Evolutionary conservation across 495 filamentous ascomycete genomes (phyloP).

Genomic region (Talaromyces ruber): DNA sequence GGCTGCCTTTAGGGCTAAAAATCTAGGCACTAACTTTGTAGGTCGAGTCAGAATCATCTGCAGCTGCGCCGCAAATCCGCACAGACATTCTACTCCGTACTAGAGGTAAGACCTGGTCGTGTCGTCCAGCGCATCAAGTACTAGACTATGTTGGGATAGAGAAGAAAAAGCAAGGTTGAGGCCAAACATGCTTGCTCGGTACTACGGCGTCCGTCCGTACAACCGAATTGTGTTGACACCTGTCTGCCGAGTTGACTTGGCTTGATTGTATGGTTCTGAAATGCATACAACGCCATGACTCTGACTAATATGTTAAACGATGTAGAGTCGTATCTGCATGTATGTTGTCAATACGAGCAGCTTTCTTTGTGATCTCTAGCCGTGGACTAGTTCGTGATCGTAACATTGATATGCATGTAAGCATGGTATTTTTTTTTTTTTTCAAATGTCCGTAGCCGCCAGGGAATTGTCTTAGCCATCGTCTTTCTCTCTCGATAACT

Average conservation of each 20-base stretch:
- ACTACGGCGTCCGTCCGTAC: no score
- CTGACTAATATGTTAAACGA: not conserved
- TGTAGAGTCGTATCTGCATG: not conserved
- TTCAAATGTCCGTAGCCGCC: not conserved
- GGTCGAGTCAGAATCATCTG: not conserved
- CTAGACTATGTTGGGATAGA: not conserved
- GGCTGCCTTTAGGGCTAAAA: not conserved
- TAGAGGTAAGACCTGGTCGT: not conserved
- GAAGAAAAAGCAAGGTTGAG: not conserved
- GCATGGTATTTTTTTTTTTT: not conserved
- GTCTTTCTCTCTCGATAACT: not conserved
- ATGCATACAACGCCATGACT: not conserved
- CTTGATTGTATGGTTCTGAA: not conserved
- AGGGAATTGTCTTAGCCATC: not conserved
- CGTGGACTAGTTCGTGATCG: not conserved
- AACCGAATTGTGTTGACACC: not conserved
- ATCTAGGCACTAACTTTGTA: not conserved
- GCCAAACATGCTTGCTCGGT: not conserved
- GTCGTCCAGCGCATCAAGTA: not conserved
- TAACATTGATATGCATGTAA: not conserved
- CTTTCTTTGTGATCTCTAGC: not conserved
- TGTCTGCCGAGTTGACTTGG: not conserved
- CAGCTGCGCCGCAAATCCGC: conserved; percentile 6
- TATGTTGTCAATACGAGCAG: not conserved
- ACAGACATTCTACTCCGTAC: not conserved